A percentile compares a stretch with the other conserved stretches of the same genome.
Evolutionary conservation across 2,329 filamentous ascomycete species (phyloP).

Genomic region (Gyromitra esculenta): DNA sequence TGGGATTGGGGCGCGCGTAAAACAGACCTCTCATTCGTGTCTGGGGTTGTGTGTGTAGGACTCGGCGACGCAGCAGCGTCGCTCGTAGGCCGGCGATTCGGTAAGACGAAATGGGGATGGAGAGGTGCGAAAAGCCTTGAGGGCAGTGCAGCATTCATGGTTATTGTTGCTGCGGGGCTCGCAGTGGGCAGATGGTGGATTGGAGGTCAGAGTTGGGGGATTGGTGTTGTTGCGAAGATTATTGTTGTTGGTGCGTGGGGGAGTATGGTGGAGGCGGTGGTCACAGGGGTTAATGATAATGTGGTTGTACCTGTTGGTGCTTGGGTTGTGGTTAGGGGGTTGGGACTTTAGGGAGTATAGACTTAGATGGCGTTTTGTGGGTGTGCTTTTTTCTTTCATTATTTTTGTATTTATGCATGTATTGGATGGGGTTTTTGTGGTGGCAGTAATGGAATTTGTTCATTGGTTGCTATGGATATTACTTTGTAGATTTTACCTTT

Average conservation of each 20-base stretch:
- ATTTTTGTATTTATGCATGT: slow-evolving; percentile 5
- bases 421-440: neutral
- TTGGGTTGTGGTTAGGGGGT: slow-evolving; percentile 88
- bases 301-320: slow-evolving; percentile 93
- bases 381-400: too few species aligned
- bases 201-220: slow-evolving; percentile 58
- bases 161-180: slow-evolving; percentile 80
- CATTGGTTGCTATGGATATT: neutral
- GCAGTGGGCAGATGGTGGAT: slow-evolving; percentile 78
- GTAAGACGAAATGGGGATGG: slow-evolving; percentile 93
- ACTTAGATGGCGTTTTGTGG: slow-evolving; percentile 2
- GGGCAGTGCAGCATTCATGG: slow-evolving; percentile 81
- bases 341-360: slow-evolving; percentile 65
- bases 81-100: slow-evolving; percentile 85
- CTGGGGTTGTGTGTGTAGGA: slow-evolving; percentile 91
- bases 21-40: slow-evolving; percentile 87
- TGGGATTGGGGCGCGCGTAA: slow-evolving; percentile 55
- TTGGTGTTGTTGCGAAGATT: slow-evolving; percentile 66
- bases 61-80: slow-evolving; percentile 94
- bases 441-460: neutral
- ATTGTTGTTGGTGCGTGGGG: slow-evolving; percentile 78
- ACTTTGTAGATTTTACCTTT: neutral
- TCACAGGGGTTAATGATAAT: slow-evolving; percentile 98
- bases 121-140: slow-evolving; percentile 95
- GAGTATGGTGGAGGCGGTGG: slow-evolving; percentile 90